Evolutionary conservation across 371 early-diverging fungal species (phyloP).

Genomic region (Rhizopus sp.): DNA sequence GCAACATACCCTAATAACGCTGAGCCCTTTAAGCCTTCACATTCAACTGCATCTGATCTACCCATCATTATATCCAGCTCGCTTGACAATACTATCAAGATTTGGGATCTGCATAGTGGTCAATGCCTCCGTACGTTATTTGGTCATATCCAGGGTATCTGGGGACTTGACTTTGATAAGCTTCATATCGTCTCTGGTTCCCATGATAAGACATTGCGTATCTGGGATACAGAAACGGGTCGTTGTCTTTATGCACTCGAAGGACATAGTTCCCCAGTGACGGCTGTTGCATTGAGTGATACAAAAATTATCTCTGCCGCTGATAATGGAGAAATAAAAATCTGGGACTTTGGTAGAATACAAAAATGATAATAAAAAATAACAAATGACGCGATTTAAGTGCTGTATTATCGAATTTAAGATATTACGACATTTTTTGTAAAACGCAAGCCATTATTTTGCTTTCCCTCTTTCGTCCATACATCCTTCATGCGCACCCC

Average conservation of each 20-base stretch:
- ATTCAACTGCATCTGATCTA: conserved; percentile 20
- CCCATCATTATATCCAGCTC: conserved; percentile 83
- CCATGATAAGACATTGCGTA: conserved; percentile 86
- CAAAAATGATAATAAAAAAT: neutral
- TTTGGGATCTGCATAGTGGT: conserved; percentile 83
- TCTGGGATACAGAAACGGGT: conserved; percentile 95
- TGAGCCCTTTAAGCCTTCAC: neutral
- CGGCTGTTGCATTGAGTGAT: conserved; percentile 80
- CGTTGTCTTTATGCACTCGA: conserved; percentile 74
- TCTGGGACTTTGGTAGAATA: conserved; percentile 74
- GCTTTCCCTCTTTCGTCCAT: neutral
- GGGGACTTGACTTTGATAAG: conserved; percentile 86
- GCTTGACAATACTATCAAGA: conserved; percentile 88
- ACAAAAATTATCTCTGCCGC: conserved; percentile 85
- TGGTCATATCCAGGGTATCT: conserved; percentile 93
- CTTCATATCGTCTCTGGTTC: conserved; percentile 91
- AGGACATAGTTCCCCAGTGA: conserved; percentile 72
- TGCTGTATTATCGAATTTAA: neutral
- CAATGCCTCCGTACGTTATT: conserved; percentile 81
- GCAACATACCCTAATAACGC: conserved; percentile 8
- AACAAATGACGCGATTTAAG: conserved; percentile 20
- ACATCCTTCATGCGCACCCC: neutral
- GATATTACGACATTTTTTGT: conserved; percentile 5
- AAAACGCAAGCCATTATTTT: neutral
- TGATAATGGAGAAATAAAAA: conserved; percentile 78